Conservation (phyloP, 208 protist species). For the Trypanosoma melophagium region DNA sequence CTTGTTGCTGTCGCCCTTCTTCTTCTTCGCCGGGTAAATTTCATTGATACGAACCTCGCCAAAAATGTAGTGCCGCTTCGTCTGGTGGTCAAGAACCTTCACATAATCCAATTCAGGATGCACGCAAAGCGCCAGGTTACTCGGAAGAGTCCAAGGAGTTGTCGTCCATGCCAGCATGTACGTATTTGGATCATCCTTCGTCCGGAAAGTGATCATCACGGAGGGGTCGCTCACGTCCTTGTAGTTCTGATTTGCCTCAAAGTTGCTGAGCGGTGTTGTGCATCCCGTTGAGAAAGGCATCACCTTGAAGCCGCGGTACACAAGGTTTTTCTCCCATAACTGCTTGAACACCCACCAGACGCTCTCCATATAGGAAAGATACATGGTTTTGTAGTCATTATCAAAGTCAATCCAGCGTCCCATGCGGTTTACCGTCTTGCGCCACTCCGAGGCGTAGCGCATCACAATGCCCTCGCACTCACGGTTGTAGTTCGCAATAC, state of each 20-base stretch:
- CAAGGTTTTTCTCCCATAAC: slow-evolving; percentile 97
- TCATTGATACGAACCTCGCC: slow-evolving; percentile 71
- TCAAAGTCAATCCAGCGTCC: slow-evolving; percentile 99
- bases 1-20: slow-evolving; percentile 46
- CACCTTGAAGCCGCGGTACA: slow-evolving; percentile 99
- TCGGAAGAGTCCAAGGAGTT: slow-evolving; percentile 99
- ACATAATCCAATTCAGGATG: slow-evolving; percentile 98
- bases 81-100: slow-evolving; percentile 90
- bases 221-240: slow-evolving; percentile 96
- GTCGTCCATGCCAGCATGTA: slow-evolving; percentile 99
- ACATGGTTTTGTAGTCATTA: slow-evolving; percentile 99
- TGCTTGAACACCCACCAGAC: slow-evolving; percentile 99
- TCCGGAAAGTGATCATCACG: slow-evolving; percentile 92
- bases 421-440: slow-evolving; percentile 92
- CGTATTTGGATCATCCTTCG: slow-evolving; percentile 77
- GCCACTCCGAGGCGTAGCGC: slow-evolving; percentile 98
- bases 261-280: slow-evolving; percentile 99
- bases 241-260: slow-evolving; percentile 99
- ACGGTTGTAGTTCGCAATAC: slow-evolving; percentile 98
- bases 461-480: slow-evolving; percentile 99
- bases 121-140: slow-evolving; percentile 99
- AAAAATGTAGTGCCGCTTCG: slow-evolving; percentile 82
- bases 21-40: slow-evolving; percentile 63
- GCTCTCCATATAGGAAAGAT: slow-evolving; percentile 99
- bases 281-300: slow-evolving; percentile 99